Base-by-base conservation (phyloP, 345 rosid genomes). In the Eucalyptus erythrocorys region DNA sequence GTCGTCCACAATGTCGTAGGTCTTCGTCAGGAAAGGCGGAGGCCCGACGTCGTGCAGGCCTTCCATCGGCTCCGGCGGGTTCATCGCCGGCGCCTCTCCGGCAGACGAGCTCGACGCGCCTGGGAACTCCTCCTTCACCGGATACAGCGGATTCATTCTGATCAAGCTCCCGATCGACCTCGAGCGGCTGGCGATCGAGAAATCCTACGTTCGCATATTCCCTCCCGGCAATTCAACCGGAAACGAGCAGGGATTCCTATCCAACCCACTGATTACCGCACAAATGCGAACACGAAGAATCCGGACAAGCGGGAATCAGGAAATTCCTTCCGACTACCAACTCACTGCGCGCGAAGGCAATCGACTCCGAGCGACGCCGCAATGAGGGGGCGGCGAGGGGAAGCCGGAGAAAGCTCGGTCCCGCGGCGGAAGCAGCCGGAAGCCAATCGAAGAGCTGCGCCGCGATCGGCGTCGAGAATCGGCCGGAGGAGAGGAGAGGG, bases 1-100 rank as follows among this genome's bases (percentile, higher is more conserved):
- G 86, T 96, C 97, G 85, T 96, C 99, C 89, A 94, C 97, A 93
- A 96, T 95, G 88, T 96, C 96, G 86, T 92, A 96, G 8, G 99
- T 96, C 92, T 96, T 97, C n/a, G 93, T 90, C 57, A 97, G 91
- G 89, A 97, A 97, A 49, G 99, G 99, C 17, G 96, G 95, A 34
- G 97, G 95, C 27, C 99, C 99, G 40, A 92, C 15, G 61, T 97
- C 99, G 43, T 94, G 94, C 37, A 97, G 95, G 9, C 98, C 97
- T 88, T 96, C 97, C 90, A 93, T 88, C 48, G 99, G 99, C 90
- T 90, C 94, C 27, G 94, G 97, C 42, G 47, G 47, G 42, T 11
- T 22, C 24, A 21, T 40, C 82, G 9, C 47, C 47, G 47, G 16
- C 30, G 81, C 87, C 87, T 34, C 88, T 7, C 14, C 91, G 90